Evolutionary conservation across 805 yeast species (phyloP), one percentile per base, ranked within the genome.

Genomic region (Metschnikowia cubensis): DNA sequence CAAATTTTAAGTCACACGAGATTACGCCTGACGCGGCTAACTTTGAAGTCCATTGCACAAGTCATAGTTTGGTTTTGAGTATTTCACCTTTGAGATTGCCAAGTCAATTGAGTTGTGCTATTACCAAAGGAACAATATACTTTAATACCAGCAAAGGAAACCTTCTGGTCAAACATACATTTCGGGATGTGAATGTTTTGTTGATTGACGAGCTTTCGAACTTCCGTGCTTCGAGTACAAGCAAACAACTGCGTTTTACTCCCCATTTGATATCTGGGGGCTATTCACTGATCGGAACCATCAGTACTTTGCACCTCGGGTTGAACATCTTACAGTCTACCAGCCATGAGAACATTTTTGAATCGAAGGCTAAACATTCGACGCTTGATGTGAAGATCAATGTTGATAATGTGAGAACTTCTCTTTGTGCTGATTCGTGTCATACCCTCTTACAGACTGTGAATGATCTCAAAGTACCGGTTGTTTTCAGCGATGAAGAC

Each of bases 361-460:
- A 34, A n/a, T 8, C 47, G 14, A 6, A 25, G n/a, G n/a, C 20
- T n/a, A 59, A 55, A 39, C 40, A 61, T 21, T 58, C 79, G 0
- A 39, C 67, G 1, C 48, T 78, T 2, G 80, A 76, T 44, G 41
- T 83, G 31, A 77, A 76, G 42, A 59, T 83, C 8, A 74, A 74
- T 46, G 54, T 80, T 6, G 87, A 81, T 49, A 68, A 69, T 15
- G 62, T 77, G 14, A 71, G 68, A 18, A 42, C 85, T 1, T 83
- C 82, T 22, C 50, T 84, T 2, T 90, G 97, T 69, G 92, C 96
- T 1, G 98, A 91, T 62, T 89, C 97, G 0, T 76, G 83, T 0
- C 85, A 88, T 59, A 80, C 92, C 11, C 65, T 91, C 38, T 53
- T 82, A 2, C 95, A 86, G 53, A 59, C 87, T 7, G 55, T 84